Percentiles rank a stretch among this genome's conserved stretches.
Evolutionary conservation across 257 asterid species (phyloP).

Genomic region (Mentha longifolia): DNA sequence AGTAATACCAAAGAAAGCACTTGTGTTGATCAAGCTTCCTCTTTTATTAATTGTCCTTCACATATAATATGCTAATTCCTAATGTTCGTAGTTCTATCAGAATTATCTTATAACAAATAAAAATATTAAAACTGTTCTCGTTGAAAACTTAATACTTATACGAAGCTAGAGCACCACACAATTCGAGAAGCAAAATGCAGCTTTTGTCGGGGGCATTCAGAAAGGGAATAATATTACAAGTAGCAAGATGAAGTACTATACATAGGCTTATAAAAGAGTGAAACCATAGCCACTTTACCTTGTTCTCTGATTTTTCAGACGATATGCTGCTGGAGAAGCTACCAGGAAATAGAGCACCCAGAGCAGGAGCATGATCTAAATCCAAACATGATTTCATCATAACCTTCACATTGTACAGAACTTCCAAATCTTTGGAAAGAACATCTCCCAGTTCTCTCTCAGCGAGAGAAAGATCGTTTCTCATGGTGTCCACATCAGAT

Average conservation of each 20-base stretch:
- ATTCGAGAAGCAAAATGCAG: conserved; percentile 8
- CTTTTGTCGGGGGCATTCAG: conserved; percentile 19
- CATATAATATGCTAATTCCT: neutral
- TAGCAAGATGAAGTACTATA: neutral
- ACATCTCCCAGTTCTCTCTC: conserved; percentile 60
- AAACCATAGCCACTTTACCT: conserved; percentile 49
- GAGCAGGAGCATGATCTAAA: conserved; percentile 39
- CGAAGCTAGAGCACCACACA: conserved; percentile 23
- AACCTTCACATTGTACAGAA: conserved; percentile 58
- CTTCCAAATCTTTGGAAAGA: conserved; percentile 71
- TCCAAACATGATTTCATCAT: conserved; percentile 53
- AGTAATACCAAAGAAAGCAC: neutral
- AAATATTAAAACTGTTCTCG: neutral
- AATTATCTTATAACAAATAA: conserved; percentile 5
- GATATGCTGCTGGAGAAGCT: conserved; percentile 36
- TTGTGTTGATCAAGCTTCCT: neutral
- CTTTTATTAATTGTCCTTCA: neutral
- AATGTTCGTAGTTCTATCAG: neutral
- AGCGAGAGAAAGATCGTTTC: conserved; percentile 55
- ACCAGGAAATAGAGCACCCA: conserved; percentile 43
- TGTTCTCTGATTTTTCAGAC: conserved; percentile 49
- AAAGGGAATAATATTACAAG: conserved; percentile 3
- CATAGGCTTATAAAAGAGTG: conserved; percentile 21
- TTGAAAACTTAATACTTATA: neutral
- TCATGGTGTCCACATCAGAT: conserved; percentile 59